These are phyloP conservation scores for Kuraishia piskuri DNA, from an alignment of 805 yeast species.

Conservation along the genomic window DNA sequence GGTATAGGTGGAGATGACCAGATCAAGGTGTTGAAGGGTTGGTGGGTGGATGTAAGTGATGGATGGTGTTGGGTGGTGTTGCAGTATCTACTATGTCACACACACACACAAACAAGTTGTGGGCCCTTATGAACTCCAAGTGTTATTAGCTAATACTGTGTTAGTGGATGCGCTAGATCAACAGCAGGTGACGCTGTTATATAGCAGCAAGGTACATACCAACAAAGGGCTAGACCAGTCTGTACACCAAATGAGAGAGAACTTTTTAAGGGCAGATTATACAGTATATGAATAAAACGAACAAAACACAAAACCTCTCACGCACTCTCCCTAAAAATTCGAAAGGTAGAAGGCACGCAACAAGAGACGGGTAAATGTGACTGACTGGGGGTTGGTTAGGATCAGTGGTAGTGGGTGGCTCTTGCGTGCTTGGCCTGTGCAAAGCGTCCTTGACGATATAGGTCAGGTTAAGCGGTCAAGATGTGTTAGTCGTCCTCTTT, in stretches of 20 bases:
- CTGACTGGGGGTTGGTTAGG: neutral
- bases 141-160: too few species aligned
- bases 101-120: too few species aligned
- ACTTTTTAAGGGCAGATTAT: too few species aligned
- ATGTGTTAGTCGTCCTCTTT: neutral
- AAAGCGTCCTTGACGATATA: neutral
- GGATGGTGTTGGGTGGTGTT: too few species aligned
- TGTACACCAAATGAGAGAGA: neutral
- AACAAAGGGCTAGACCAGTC: neutral
- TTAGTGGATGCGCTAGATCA: too few species aligned
- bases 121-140: too few species aligned
- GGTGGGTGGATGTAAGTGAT: too few species aligned
- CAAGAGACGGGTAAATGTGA: neutral
- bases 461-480: neutral
- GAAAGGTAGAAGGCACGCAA: neutral
- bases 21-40: too few species aligned
- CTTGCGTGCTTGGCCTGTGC: neutral
- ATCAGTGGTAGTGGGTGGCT: neutral
- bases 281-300: neutral
- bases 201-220: neutral
- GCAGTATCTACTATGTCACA: too few species aligned
- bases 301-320: too few species aligned
- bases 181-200: neutral
- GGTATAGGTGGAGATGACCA: too few species aligned
- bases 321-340: neutral